Base-by-base conservation (phyloP, 73 alveolate genomes). In the Paramecium primaurelia region DNA sequence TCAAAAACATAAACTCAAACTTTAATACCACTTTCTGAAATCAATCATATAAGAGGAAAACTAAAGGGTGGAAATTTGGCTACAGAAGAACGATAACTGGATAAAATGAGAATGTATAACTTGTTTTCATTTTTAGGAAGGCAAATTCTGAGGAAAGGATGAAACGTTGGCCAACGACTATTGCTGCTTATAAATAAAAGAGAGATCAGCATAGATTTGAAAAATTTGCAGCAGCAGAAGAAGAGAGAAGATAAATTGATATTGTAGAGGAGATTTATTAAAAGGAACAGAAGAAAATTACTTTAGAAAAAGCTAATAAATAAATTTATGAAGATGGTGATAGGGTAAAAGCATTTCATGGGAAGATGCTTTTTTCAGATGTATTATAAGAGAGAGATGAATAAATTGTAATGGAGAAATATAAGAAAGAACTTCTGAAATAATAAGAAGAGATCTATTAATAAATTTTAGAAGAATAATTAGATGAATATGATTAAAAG, bases 331-430 rank as follows among this genome's bases (percentile, higher is more conserved):
- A 45, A 14, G 58, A 80, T 26, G 26, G 58, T 22, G 91, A 80
- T 80, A 80, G 91, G 45, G 54, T 80, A 20, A 80, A 44, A 18
- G 77, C 77, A 16, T 80, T 80, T 45, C 58, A 80, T 25, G 44
- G 77, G 14, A 80, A 80, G 25, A 45, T 45, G 75, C 58, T 80
- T 20, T 28, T 80, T 25, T 32, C 77, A 4, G 91, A 80, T 80
- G 73, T 80, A 32, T 32, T 80, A 34, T 26, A 80, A 34, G 91
- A 80, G 77, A 80, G 91, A 44, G 91, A 80, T 45, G 91, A 47
- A 44, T 80, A 80, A 47, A 44, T 80, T 18, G 8, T 42, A 20
- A 44, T 80, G 75, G 30, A 80, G 38, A 44, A 80, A 26, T 80
- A 80, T 36, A 44, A 44, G 32, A 28, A 80, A 25, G 91, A 80